Percentiles rank a stretch among this genome's conserved stretches.
Conservation (phyloP, 768 basidiomycete genomes). For the Russula griseocarnosa region DNA sequence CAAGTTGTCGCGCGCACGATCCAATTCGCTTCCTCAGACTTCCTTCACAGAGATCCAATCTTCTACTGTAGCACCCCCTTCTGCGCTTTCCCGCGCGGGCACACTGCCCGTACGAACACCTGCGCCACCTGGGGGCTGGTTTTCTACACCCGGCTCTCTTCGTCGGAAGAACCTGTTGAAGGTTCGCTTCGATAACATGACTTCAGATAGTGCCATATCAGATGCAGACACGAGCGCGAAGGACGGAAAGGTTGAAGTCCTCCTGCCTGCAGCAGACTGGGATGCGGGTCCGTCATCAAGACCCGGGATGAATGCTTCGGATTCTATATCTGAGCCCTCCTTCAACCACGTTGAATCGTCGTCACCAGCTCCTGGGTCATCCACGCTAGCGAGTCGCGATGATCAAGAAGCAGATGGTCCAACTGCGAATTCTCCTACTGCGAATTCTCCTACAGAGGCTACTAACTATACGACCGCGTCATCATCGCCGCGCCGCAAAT, state of each 20-base stretch:
- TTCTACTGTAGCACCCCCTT: neutral
- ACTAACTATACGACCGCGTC: conserved; percentile 8
- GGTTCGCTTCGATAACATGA: conserved; percentile 62
- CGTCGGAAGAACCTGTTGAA: conserved; percentile 56
- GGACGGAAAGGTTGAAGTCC: neutral
- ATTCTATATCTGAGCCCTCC: conserved; percentile 26
- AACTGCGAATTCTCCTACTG: conserved; percentile 5
- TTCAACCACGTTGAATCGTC: conserved; percentile 26
- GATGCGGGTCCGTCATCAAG: conserved; percentile 1
- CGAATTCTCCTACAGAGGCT: conserved; percentile 29
- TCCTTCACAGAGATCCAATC: conserved; percentile 6
- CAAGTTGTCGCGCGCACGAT: conserved; percentile 17
- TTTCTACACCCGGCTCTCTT: conserved; percentile 48
- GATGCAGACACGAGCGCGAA: conserved; percentile 28
- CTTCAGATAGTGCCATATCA: conserved; percentile 34
- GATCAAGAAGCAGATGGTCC: neutral
- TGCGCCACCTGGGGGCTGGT: conserved; percentile 44
- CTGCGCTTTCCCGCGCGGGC: conserved; percentile 19
- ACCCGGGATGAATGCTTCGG: neutral
- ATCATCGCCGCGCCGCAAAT: conserved; percentile 35
- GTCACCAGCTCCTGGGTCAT: conserved; percentile 11
- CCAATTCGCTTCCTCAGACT: conserved; percentile 27
- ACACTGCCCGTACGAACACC: conserved; percentile 39
- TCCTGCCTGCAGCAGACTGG: conserved; percentile 19
- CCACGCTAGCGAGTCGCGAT: neutral